phyloP scores from a whole-genome alignment of 2,329 filamentous ascomycete genomes.

The Teratosphaeria pseudoeucalypti region DNA sequence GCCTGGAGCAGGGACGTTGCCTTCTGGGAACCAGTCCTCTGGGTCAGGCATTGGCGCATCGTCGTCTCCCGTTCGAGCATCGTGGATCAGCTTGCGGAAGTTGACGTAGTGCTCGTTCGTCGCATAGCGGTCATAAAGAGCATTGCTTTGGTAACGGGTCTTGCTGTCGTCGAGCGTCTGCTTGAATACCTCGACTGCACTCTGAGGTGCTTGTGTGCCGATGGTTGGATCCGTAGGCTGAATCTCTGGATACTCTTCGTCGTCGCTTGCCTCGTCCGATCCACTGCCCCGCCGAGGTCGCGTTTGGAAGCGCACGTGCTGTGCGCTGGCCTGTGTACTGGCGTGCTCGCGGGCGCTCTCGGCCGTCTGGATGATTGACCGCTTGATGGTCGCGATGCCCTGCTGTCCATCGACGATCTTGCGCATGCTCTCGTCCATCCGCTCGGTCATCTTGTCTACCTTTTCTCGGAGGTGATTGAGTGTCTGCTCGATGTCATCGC shows the following conservation, averaged over 20 bases:
- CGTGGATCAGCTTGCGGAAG: slow-evolving; percentile 53
- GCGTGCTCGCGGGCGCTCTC: slow-evolving; percentile 25
- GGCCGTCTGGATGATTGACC: slow-evolving; percentile 34
- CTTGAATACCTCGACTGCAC: slow-evolving; percentile 28
- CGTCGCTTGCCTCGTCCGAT: slow-evolving; percentile 20
- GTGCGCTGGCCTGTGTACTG: slow-evolving; percentile 28
- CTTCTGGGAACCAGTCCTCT: slow-evolving; percentile 52
- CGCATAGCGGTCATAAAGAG: slow-evolving; percentile 40
- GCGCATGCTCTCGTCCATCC: slow-evolving; percentile 49
- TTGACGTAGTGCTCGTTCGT: slow-evolving; percentile 49
- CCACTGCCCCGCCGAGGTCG: slow-evolving; percentile 18
- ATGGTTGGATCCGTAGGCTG: slow-evolving; percentile 29
- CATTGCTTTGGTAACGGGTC: slow-evolving; percentile 32
- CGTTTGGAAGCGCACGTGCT: slow-evolving; percentile 19
- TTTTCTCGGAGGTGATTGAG: slow-evolving; percentile 32
- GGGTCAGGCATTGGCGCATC: slow-evolving; percentile 43
- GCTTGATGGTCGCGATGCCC: slow-evolving; percentile 35
- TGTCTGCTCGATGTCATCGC: slow-evolving; percentile 27
- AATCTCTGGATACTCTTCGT: slow-evolving; percentile 31
- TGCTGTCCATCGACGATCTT: slow-evolving; percentile 47
- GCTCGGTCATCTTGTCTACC: slow-evolving; percentile 42
- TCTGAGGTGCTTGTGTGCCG: slow-evolving; percentile 24
- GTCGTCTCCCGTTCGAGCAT: slow-evolving; percentile 45
- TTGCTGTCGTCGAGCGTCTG: slow-evolving; percentile 30
- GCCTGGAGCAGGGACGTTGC: slow-evolving; percentile 34